Percentiles rank a stretch among this genome's conserved stretches.
Evolutionary conservation across 129 eudicot species (phyloP).

Genomic region (Pseudognaphalium luteoalbum): DNA sequence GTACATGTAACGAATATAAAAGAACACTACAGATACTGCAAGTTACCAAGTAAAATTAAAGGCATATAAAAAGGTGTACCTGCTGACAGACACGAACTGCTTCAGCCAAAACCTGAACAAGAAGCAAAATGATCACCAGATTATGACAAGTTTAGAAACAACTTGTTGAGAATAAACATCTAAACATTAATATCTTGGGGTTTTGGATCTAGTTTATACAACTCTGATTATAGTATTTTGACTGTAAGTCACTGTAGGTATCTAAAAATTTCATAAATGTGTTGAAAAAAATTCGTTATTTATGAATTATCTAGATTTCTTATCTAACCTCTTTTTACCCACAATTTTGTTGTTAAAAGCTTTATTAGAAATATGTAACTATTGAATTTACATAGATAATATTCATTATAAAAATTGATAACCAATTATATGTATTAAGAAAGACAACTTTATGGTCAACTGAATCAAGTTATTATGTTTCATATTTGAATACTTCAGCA

Average conservation of each 20-base stretch:
- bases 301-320: not conserved
- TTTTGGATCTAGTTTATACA: not conserved
- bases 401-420: not conserved
- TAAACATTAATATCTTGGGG: no score
- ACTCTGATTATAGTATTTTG: not conserved
- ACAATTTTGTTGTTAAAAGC: not conserved
- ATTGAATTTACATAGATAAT: not conserved
- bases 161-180: not conserved
- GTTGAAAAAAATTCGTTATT: not conserved
- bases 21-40: not conserved
- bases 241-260: not conserved
- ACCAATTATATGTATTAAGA: no score
- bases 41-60: constrained; percentile 5
- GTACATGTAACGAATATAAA: constrained; percentile 7
- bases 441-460: no score
- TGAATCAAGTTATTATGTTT: not conserved
- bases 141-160: constrained; percentile 9
- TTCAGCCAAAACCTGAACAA: constrained; percentile 81
- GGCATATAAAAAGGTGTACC: constrained; percentile 40
- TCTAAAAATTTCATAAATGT: not conserved
- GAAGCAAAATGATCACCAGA: constrained; percentile 30
- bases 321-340: not conserved
- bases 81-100: constrained; percentile 91
- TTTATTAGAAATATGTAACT: not conserved
- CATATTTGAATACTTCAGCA: not conserved